These are phyloP conservation scores for Aspergillus sp. DNA, from an alignment of 2,329 filamentous ascomycete species.

Conservation along the genomic window DNA sequence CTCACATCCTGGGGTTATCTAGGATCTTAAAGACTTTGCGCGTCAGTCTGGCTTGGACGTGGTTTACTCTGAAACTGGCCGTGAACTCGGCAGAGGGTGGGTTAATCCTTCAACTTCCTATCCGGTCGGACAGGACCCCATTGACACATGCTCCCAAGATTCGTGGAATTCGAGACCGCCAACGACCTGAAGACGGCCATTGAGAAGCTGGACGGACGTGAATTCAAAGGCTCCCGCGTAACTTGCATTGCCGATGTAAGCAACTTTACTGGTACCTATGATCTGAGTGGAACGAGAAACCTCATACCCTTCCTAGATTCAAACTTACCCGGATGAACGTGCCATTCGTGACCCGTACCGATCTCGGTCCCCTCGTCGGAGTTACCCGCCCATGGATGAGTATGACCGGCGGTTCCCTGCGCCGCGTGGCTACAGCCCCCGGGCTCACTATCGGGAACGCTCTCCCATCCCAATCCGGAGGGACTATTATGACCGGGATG, in stretches of 20 bases:
- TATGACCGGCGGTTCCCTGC: constrained; percentile 81
- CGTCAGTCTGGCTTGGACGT: constrained; percentile 95
- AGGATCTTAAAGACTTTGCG: constrained; percentile 99
- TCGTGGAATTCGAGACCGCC: constrained; percentile 95
- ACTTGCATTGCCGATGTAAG: constrained; percentile 85
- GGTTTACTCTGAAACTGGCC: constrained; percentile 94
- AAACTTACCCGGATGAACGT: constrained; percentile 65
- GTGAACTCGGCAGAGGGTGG: constrained; percentile 91
- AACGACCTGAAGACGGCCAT: constrained; percentile 87
- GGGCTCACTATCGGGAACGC: constrained; percentile 82
- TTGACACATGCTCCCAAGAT: constrained; percentile 58
- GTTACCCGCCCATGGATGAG: constrained; percentile 69
- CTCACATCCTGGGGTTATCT: constrained; percentile 77
- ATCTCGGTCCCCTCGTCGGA: constrained; percentile 77
- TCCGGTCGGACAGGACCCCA: constrained; percentile 15
- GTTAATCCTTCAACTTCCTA: constrained; percentile 42
- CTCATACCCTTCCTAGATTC: constrained; percentile 58
- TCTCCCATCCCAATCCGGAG: constrained; percentile 70
- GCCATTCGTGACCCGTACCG: constrained; percentile 69
- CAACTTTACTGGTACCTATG: constrained; percentile 21
- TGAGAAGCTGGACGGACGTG: constrained; percentile 88
- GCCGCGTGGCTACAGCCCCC: constrained; percentile 80
- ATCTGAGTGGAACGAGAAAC: constrained; percentile 22
- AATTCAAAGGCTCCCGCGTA: constrained; percentile 89
- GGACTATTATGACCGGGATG: constrained; percentile 83